A percentile compares a stretch with the other conserved stretches of the same genome.
These are phyloP conservation scores for Coemansia sp. DNA, from an alignment of 192 early-diverging fungal species.

Conservation along the genomic window DNA sequence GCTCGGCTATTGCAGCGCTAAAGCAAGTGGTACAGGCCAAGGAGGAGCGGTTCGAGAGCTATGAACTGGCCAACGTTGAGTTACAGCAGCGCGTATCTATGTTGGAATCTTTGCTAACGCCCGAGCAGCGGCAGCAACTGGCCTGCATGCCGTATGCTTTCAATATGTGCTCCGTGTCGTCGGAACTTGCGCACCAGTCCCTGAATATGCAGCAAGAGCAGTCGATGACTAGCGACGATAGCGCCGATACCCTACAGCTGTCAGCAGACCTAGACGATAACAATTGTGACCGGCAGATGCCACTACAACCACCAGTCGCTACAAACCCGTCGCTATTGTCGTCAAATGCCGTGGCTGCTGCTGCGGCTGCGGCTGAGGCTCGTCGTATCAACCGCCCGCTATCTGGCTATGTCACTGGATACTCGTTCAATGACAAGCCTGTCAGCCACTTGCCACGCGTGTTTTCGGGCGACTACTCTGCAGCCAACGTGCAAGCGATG, in stretches of 20 bases:
- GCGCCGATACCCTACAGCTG: background rate
- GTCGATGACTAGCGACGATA: background rate
- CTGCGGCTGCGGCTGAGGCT: background rate
- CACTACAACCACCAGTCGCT: background rate
- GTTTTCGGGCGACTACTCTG: constrained; percentile 54
- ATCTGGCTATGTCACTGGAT: constrained; percentile 44
- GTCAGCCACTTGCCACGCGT: constrained; percentile 51
- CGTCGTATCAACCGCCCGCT: constrained; percentile 29
- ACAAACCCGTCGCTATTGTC: background rate
- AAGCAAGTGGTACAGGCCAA: constrained; percentile 55
- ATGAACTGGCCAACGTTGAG: constrained; percentile 34
- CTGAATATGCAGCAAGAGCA: background rate
- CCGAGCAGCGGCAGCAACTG: constrained; percentile 36
- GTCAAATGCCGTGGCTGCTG: background rate
- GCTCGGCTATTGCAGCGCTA: constrained; percentile 45
- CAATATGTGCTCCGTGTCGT: background rate
- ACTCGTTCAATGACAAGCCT: constrained; percentile 31
- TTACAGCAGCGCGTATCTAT: constrained; percentile 41
- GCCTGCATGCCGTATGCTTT: constrained; percentile 23
- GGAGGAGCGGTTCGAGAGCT: constrained; percentile 48
- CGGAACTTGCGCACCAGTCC: background rate
- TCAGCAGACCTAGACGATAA: constrained; percentile 8
- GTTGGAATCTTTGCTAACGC: constrained; percentile 31
- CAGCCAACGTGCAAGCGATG: constrained; percentile 41
- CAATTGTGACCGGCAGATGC: background rate